Conservation (phyloP, 2,329 filamentous ascomycete genomes). For the Penicillium rolfsii region DNA sequence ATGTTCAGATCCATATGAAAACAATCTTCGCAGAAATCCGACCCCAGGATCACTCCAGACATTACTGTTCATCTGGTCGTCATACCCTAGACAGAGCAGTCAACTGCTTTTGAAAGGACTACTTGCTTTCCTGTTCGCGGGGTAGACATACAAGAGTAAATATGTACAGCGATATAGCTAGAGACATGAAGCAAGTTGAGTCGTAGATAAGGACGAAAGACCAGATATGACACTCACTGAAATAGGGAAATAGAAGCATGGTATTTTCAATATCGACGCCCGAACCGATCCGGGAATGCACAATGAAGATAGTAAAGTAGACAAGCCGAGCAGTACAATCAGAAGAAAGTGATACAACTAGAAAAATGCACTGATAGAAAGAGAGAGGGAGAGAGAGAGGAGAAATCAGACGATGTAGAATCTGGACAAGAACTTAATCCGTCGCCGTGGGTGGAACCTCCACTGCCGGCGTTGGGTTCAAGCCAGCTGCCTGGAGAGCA, state of each 20-base stretch:
- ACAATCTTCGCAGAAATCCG: background rate
- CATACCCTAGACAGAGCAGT: background rate
- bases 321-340: constrained; percentile 8
- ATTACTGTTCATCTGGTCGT: background rate
- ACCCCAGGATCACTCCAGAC: background rate
- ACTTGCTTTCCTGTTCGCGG: background rate
- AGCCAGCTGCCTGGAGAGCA: constrained; percentile 37
- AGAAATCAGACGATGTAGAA: constrained; percentile 6
- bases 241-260: constrained; percentile 18
- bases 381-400: constrained; percentile 1
- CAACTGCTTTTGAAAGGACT: background rate
- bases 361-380: background rate
- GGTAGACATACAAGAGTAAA: constrained; percentile 11
- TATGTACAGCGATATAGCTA: constrained; percentile 11
- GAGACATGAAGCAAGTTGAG: background rate
- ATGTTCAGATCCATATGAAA: too few relatives aligned
- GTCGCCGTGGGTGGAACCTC: constrained; percentile 28
- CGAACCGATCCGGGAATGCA: constrained; percentile 30
- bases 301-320: constrained; percentile 6
- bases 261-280: constrained; percentile 32
- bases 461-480: constrained; percentile 31
- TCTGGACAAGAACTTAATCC: constrained; percentile 24
- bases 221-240: background rate
- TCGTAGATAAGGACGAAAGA: background rate
- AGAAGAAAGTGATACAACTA: constrained; percentile 16